phyloP scores from a whole-genome alignment of 305 asterid species.

The Andrographis paniculata region DNA sequence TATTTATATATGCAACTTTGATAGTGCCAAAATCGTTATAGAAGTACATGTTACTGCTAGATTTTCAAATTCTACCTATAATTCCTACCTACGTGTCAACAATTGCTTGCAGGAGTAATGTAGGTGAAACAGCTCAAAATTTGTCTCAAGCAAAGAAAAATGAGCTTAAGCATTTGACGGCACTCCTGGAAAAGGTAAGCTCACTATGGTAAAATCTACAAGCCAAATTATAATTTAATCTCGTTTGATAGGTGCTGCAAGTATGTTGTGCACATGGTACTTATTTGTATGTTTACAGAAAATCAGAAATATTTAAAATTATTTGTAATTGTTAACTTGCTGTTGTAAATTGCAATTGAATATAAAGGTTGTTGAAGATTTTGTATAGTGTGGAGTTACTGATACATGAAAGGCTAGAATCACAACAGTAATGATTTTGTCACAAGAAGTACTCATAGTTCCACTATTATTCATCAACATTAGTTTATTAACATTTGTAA shows the following conservation, averaged over 20 bases:
- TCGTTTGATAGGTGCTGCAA: not conserved
- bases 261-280: constrained; percentile 3
- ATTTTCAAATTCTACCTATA: constrained; percentile 7
- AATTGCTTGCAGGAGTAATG: constrained; percentile 36
- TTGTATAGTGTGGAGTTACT: constrained; percentile 11
- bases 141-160: constrained; percentile 47
- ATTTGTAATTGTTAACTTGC: not conserved
- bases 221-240: not conserved
- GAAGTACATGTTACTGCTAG: constrained; percentile 11
- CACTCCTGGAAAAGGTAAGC: constrained; percentile 29
- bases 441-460: not conserved
- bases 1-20: not conserved
- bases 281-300: not conserved
- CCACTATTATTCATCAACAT: constrained; percentile 3
- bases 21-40: not conserved
- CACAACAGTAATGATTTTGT: constrained; percentile 4
- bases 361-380: not conserved
- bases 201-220: constrained; percentile 1
- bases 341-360: constrained; percentile 13
- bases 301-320: too few relatives aligned
- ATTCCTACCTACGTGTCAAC: constrained; percentile 16
- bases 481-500: constrained; percentile 2
- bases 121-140: constrained; percentile 37
- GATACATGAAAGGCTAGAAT: constrained; percentile 9
- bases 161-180: constrained; percentile 43